Evolutionary conservation across 345 rosid species (phyloP).

Genomic region (Salix exigua): DNA sequence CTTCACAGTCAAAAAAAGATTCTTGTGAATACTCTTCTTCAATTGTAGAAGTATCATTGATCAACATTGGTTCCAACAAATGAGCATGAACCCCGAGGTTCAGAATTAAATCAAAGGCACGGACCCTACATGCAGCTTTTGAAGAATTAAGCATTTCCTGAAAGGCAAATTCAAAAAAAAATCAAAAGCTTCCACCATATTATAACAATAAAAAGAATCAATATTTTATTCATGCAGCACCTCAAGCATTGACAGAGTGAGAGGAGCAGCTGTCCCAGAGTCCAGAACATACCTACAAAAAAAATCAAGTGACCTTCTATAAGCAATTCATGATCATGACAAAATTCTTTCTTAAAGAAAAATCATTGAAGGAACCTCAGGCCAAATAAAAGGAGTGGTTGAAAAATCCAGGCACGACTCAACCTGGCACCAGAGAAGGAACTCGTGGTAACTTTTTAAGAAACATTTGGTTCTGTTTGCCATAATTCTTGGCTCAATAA

Average conservation of each 20-base stretch:
- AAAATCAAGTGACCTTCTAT: constrained; percentile 12
- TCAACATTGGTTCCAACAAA: constrained; percentile 73
- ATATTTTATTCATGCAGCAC: constrained; percentile 38
- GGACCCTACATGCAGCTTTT: constrained; percentile 66
- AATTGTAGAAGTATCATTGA: constrained; percentile 64
- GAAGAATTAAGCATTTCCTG: constrained; percentile 97
- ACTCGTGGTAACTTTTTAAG: background rate
- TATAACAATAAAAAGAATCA: constrained; percentile 11
- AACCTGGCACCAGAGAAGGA: background rate
- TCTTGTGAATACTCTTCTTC: constrained; percentile 83
- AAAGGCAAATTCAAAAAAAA: constrained; percentile 18
- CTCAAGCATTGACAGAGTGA: constrained; percentile 92
- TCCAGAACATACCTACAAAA: constrained; percentile 87
- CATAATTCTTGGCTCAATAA: background rate
- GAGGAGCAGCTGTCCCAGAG: constrained; percentile 96
- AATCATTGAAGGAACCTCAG: background rate
- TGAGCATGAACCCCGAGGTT: constrained; percentile 99
- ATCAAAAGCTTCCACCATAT: constrained; percentile 24
- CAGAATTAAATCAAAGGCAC: constrained; percentile 92
- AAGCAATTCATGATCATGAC: background rate
- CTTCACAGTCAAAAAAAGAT: constrained; percentile 53
- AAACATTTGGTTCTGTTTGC: background rate
- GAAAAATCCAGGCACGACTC: background rate
- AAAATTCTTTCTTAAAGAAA: background rate
- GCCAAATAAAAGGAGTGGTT: background rate